Evolutionary conservation across 768 basidiomycete genomes (phyloP).

Genomic region (Wakefieldia striispora): DNA sequence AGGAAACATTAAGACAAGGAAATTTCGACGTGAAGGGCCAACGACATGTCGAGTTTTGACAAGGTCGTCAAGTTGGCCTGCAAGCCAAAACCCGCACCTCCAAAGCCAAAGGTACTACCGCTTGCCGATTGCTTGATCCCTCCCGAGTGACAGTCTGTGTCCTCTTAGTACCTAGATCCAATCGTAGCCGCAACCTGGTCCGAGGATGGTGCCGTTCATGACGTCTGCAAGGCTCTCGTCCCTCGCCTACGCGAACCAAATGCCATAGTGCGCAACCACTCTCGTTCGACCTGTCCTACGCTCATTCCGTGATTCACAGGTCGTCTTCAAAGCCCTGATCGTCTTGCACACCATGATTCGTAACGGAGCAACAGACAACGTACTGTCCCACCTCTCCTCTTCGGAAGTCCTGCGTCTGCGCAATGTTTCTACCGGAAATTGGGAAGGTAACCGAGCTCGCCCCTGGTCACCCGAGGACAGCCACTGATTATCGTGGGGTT

Average conservation of each 20-base stretch:
- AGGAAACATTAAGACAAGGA: conserved; percentile 6
- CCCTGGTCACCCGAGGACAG: not conserved
- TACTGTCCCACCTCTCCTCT: conserved; percentile 78
- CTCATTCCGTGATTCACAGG: conserved; percentile 39
- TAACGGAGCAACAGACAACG: conserved; percentile 93
- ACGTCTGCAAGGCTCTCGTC: conserved; percentile 87
- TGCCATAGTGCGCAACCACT: conserved; percentile 62
- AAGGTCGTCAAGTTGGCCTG: conserved; percentile 96
- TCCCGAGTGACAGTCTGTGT: not conserved
- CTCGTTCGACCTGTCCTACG: not conserved
- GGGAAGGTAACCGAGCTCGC: conserved; percentile 68
- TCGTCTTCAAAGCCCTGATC: conserved; percentile 97
- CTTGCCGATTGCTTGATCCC: not conserved
- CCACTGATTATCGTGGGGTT: conserved; percentile 2
- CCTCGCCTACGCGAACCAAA: conserved; percentile 90
- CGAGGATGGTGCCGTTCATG: conserved; percentile 89
- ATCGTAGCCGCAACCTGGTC: conserved; percentile 97
- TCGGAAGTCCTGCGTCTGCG: conserved; percentile 78
- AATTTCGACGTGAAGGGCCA: conserved; percentile 1
- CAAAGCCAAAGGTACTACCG: conserved; percentile 86
- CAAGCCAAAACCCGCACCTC: conserved; percentile 94
- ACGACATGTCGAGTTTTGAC: conserved; percentile 72
- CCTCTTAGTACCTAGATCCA: conserved; percentile 84
- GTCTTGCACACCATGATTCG: conserved; percentile 96
- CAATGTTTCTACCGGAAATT: conserved; percentile 76